phyloP scores from a whole-genome alignment of 768 basidiomycete genomes.

The Kwoniella shandongensis region DNA sequence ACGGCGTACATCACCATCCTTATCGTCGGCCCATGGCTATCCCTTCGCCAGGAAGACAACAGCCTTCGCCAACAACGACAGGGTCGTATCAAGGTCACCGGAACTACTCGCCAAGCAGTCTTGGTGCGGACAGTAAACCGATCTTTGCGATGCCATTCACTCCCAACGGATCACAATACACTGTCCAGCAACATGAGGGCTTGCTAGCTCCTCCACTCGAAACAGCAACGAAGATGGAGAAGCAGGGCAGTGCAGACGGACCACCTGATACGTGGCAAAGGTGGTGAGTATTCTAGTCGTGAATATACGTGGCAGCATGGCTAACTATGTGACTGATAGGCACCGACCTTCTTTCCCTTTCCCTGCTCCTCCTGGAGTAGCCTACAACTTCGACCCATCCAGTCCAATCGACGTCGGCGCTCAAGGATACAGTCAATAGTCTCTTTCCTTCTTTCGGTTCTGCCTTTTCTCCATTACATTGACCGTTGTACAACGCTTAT shows the following conservation, averaged over 20 bases:
- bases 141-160: constrained; percentile 41
- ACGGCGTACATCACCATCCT: constrained; percentile 25
- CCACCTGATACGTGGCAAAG: constrained; percentile 31
- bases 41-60: constrained; percentile 8
- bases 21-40: constrained; percentile 26
- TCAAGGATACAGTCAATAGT: constrained; percentile 23
- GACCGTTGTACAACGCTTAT: too few relatives aligned
- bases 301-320: neutral
- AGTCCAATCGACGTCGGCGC: constrained; percentile 21
- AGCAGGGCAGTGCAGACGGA: constrained; percentile 24
- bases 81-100: constrained; percentile 1
- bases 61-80: constrained; percentile 8
- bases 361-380: constrained; percentile 36
- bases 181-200: constrained; percentile 13
- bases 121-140: constrained; percentile 33
- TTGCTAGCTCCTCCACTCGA: constrained; percentile 26
- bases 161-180: constrained; percentile 11
- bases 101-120: constrained; percentile 13
- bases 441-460: neutral
- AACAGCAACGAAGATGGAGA: constrained; percentile 29
- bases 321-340: constrained; percentile 21
- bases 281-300: constrained; percentile 30
- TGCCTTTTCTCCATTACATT: neutral
- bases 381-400: constrained; percentile 33
- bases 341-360: constrained; percentile 53